Evolutionary conservation across 1,284 basidiomycete genomes (phyloP).

Genomic region (Tilletia horrida): DNA sequence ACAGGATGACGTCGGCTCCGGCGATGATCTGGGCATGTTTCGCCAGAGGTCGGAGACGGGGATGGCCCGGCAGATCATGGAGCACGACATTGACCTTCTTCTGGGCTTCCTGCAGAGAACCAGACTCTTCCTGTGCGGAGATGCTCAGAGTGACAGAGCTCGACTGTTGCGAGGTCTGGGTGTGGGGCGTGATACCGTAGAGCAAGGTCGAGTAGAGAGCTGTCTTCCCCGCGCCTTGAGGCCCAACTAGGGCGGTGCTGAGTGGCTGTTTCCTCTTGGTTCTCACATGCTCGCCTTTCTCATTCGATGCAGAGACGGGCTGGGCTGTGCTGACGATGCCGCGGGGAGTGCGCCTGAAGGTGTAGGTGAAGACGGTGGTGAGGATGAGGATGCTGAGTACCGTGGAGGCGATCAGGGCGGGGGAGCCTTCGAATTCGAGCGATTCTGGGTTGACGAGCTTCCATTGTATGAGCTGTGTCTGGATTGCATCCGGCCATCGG

Average conservation of each 20-base stretch:
- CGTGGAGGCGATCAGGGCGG: slow-evolving; percentile 23
- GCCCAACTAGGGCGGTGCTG: slow-evolving; percentile 41
- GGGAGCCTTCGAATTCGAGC: slow-evolving; percentile 22
- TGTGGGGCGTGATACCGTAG: slow-evolving; percentile 36
- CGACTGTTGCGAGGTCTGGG: slow-evolving; percentile 38
- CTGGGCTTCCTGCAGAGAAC: neutral
- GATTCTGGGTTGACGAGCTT: slow-evolving; percentile 25
- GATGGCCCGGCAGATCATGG: slow-evolving; percentile 48
- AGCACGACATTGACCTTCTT: slow-evolving; percentile 21
- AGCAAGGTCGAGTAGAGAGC: slow-evolving; percentile 44
- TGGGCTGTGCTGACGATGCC: slow-evolving; percentile 2
- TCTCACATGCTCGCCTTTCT: slow-evolving; percentile 25
- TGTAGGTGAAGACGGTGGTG: slow-evolving; percentile 31
- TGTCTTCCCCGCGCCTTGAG: slow-evolving; percentile 46
- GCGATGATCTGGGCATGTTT: slow-evolving; percentile 29
- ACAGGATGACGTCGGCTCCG: slow-evolving; percentile 43
- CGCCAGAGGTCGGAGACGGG: slow-evolving; percentile 37
- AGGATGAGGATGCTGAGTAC: slow-evolving; percentile 34
- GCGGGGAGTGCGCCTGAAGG: slow-evolving; percentile 16
- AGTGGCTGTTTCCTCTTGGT: slow-evolving; percentile 22
- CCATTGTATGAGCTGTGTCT: slow-evolving; percentile 27
- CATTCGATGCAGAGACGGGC: slow-evolving; percentile 4
- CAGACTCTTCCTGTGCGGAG: neutral
- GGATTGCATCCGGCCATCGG: slow-evolving; percentile 37
- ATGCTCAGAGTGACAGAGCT: slow-evolving; percentile 26